Evolutionary conservation across 257 asterid genomes (phyloP).

Genomic region (Rhazya stricta): DNA sequence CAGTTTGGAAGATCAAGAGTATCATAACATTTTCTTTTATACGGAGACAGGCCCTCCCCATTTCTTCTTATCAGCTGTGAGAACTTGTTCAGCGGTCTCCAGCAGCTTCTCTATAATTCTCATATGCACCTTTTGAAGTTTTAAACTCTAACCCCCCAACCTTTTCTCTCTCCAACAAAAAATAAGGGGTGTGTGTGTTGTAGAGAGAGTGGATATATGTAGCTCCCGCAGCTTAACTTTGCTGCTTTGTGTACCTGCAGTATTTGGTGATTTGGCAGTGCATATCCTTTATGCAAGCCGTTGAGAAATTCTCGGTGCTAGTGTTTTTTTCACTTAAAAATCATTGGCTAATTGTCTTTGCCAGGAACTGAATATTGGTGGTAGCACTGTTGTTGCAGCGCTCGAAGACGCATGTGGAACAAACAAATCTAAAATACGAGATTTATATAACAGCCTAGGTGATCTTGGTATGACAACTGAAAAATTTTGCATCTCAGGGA

Average conservation of each 20-base stretch:
- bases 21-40: neutral
- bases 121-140: neutral
- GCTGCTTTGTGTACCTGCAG: neutral
- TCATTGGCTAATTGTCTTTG: slow-evolving; percentile 22
- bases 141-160: too few species aligned
- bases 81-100: neutral
- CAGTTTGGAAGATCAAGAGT: neutral
- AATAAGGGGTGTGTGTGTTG: too few species aligned
- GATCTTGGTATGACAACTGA: slow-evolving; percentile 64
- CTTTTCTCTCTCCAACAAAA: neutral
- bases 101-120: neutral
- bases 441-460: slow-evolving; percentile 63
- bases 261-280: neutral
- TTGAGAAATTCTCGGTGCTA: slow-evolving; percentile 1
- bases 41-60: neutral
- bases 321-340: slow-evolving; percentile 3
- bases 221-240: neutral
- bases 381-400: slow-evolving; percentile 64
- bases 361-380: slow-evolving; percentile 88
- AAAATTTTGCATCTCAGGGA: neutral
- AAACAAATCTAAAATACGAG: slow-evolving; percentile 59
- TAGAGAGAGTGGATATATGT: neutral
- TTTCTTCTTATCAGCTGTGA: neutral
- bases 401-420: slow-evolving; percentile 83
- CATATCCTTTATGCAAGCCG: neutral